Conservation (phyloP, 768 basidiomycete genomes). For the Albatrellus ellisii region DNA sequence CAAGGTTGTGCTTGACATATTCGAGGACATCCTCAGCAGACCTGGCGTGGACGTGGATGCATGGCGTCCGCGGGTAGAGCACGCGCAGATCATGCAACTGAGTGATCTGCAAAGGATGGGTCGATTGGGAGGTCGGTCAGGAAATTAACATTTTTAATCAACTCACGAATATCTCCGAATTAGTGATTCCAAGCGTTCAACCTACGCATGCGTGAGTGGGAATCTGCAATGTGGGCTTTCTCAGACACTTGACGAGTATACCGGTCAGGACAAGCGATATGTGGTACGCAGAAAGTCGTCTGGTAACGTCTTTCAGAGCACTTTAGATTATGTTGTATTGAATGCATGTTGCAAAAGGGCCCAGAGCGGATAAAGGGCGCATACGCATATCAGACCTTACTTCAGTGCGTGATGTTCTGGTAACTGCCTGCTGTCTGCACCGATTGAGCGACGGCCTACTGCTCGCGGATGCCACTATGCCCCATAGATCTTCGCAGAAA, state of each 20-base stretch:
- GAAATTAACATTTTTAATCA: not conserved
- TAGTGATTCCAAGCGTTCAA: slow-evolving; percentile 86
- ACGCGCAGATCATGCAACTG: slow-evolving; percentile 75
- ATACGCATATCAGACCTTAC: slow-evolving; percentile 77
- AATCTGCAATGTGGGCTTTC: slow-evolving; percentile 6
- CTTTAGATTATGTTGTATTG: not conserved
- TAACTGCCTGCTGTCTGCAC: not conserved
- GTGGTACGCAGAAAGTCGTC: slow-evolving; percentile 77
- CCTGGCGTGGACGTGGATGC: slow-evolving; percentile 23
- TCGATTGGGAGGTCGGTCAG: slow-evolving; percentile 55
- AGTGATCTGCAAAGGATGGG: slow-evolving; percentile 61
- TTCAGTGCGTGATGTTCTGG: slow-evolving; percentile 34
- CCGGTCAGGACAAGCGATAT: slow-evolving; percentile 67
- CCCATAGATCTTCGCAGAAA: slow-evolving; percentile 33
- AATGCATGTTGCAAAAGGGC: slow-evolving; percentile 35
- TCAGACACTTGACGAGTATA: not conserved
- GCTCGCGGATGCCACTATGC: not conserved
- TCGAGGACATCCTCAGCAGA: slow-evolving; percentile 37
- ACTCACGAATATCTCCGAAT: slow-evolving; percentile 1
- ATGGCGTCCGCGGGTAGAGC: slow-evolving; percentile 77
- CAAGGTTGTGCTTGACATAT: slow-evolving; percentile 69
- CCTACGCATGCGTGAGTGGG: slow-evolving; percentile 75
- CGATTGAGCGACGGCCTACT: not conserved
- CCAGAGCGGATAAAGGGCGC: slow-evolving; percentile 73
- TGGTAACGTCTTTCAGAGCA: slow-evolving; percentile 36